These are phyloP conservation scores for Globisporangium acanthophoron DNA, from an alignment of 352 stramenopile species.

Conservation along the genomic window DNA sequence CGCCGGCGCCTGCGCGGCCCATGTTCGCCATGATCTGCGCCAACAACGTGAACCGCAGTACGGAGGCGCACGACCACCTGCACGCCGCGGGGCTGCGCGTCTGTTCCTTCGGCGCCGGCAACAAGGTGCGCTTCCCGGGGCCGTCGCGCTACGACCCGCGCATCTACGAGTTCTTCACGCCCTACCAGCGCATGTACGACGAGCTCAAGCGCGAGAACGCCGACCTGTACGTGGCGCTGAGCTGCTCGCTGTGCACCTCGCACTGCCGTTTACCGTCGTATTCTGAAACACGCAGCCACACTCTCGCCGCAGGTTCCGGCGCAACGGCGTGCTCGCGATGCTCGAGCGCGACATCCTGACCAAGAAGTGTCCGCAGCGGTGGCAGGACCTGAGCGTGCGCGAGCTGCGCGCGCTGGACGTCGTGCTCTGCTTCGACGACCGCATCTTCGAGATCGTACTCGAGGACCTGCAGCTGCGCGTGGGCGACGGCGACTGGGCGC, in stretches of 20 bases:
- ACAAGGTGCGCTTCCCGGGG: slow-evolving; percentile 51
- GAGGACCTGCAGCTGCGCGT: slow-evolving; percentile 66
- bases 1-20: neutral
- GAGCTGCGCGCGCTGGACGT: slow-evolving; percentile 61
- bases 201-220: slow-evolving; percentile 46
- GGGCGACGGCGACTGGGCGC: slow-evolving; percentile 41
- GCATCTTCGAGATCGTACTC: slow-evolving; percentile 68
- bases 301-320: slow-evolving; percentile 18
- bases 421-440: slow-evolving; percentile 77
- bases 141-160: slow-evolving; percentile 16
- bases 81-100: slow-evolving; percentile 51
- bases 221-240: slow-evolving; percentile 10
- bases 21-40: slow-evolving; percentile 81
- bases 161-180: slow-evolving; percentile 41
- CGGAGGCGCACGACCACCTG: slow-evolving; percentile 61
- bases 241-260: too few species aligned
- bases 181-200: slow-evolving; percentile 59
- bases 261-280: too few species aligned
- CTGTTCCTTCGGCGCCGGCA: slow-evolving; percentile 62
- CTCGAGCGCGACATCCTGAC: slow-evolving; percentile 66
- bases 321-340: slow-evolving; percentile 66
- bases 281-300: too few species aligned
- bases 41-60: slow-evolving; percentile 86
- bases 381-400: slow-evolving; percentile 59
- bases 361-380: slow-evolving; percentile 67